Evolutionary conservation across 83 land plant species (phyloP).

Genomic region (Isoetes engelmannii): DNA sequence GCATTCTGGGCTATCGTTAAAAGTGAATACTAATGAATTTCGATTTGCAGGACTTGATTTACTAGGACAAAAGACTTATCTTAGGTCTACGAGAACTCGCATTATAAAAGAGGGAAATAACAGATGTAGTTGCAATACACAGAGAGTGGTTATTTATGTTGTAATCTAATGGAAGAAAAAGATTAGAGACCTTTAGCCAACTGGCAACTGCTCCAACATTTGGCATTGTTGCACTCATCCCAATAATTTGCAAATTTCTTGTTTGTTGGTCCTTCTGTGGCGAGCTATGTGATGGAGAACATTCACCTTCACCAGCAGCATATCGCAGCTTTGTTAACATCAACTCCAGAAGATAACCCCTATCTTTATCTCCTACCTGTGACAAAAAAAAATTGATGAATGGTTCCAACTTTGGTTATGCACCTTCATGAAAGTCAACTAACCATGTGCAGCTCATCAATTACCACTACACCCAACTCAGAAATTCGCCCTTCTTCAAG

Average conservation of each 20-base stretch:
- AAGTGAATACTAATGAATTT: not conserved
- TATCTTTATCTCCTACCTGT: conserved; percentile 83
- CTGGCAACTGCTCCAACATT: conserved; percentile 86
- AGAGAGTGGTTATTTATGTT: not conserved
- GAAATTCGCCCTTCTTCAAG: conserved; percentile 89
- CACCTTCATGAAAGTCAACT: not conserved
- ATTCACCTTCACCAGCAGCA: conserved; percentile 83
- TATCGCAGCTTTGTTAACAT: conserved; percentile 92
- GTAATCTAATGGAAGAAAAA: not conserved
- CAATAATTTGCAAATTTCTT: conserved; percentile 75
- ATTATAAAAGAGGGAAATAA: not conserved
- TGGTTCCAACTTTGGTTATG: not conserved
- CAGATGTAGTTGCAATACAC: not conserved
- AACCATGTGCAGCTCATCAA: conserved; percentile 99
- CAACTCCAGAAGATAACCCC: conserved; percentile 91
- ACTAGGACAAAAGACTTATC: not conserved
- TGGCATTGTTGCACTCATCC: conserved; percentile 99
- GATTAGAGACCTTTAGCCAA: conserved; percentile 69
- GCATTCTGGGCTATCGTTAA: not conserved
- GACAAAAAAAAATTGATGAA: not conserved
- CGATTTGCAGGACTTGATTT: not conserved
- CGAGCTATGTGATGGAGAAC: conserved; percentile 24
- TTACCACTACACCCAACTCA: conserved; percentile 83
- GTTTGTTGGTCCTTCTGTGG: conserved; percentile 43
- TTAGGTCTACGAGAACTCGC: not conserved